Conservation (phyloP, 768 basidiomycete genomes). For the Boletus speciosus region DNA sequence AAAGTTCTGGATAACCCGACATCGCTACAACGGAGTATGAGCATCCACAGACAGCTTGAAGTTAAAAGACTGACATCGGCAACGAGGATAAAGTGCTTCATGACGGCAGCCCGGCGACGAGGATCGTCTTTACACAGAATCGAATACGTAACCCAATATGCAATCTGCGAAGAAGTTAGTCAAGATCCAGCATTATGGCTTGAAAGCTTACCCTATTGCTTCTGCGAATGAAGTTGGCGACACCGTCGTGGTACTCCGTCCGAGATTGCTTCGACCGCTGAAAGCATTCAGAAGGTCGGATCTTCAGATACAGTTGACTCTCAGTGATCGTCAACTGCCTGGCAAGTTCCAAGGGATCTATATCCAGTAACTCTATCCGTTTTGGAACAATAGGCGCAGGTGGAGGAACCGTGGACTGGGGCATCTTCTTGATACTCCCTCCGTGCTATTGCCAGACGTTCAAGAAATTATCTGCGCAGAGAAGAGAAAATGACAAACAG, state of each 20-base stretch:
- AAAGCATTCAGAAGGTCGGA: conserved; percentile 59
- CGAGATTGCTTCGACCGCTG: conserved; percentile 49
- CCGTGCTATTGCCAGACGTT: conserved; percentile 20
- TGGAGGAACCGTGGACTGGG: conserved; percentile 39
- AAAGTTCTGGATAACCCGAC: conserved; percentile 61
- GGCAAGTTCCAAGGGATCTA: conserved; percentile 62
- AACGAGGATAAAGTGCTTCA: conserved; percentile 65
- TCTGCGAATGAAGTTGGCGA: conserved; percentile 54
- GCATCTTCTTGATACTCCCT: conserved; percentile 35
- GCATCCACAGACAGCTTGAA: not conserved
- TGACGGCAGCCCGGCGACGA: conserved; percentile 53
- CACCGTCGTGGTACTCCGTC: conserved; percentile 45
- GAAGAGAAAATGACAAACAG: conserved; percentile 35
- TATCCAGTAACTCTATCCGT: conserved; percentile 53
- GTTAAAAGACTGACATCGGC: conserved; percentile 49
- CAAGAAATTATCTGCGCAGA: not conserved
- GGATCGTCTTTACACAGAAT: conserved; percentile 55
- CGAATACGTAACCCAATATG: conserved; percentile 58
- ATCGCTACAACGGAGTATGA: conserved; percentile 41
- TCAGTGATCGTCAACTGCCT: conserved; percentile 68
- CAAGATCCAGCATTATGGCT: not conserved
- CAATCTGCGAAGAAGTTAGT: conserved; percentile 35
- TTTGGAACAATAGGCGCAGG: conserved; percentile 46
- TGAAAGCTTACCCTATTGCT: conserved; percentile 46
- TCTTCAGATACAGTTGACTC: conserved; percentile 54